Evolutionary conservation across 2,329 filamentous ascomycete genomes (phyloP).

Genomic region (Ophiognomonia clavigignenti-juglandacearum): DNA sequence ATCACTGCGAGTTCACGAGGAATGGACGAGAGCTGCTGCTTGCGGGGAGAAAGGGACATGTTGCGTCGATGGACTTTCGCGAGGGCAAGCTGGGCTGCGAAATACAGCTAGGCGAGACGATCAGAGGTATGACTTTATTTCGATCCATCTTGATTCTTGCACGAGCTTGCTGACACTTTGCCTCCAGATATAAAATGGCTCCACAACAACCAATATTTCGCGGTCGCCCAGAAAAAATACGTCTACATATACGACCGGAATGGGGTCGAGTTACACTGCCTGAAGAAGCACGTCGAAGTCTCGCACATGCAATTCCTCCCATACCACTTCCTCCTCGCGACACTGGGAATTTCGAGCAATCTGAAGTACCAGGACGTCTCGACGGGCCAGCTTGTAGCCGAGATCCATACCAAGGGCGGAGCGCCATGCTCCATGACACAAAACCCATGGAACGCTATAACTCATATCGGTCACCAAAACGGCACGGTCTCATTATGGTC

Average conservation of each 20-base stretch:
- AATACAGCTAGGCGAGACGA: constrained; percentile 82
- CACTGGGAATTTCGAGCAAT: constrained; percentile 75
- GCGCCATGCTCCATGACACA: constrained; percentile 78
- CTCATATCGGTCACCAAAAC: constrained; percentile 92
- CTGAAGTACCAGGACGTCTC: constrained; percentile 95
- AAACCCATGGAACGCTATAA: constrained; percentile 87
- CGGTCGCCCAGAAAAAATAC: constrained; percentile 92
- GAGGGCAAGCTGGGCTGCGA: constrained; percentile 89
- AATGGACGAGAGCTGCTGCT: constrained; percentile 84
- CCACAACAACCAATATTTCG: constrained; percentile 92
- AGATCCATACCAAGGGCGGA: constrained; percentile 80
- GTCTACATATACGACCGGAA: constrained; percentile 94
- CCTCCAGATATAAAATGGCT: constrained; percentile 73
- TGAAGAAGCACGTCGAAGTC: constrained; percentile 87
- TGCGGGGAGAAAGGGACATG: constrained; percentile 85
- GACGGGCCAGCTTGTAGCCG: constrained; percentile 81
- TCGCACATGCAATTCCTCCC: constrained; percentile 93
- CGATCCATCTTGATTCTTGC: neutral
- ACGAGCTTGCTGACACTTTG: neutral
- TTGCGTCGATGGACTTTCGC: constrained; percentile 95
- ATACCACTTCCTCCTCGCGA: constrained; percentile 91
- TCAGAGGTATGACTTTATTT: constrained; percentile 42
- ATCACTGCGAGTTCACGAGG: constrained; percentile 80
- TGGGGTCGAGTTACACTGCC: constrained; percentile 86
- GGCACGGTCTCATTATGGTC: constrained; percentile 95